These are phyloP conservation scores for Ajuga reptans DNA, from an alignment of 305 asterid species.

Conservation along the genomic window DNA sequence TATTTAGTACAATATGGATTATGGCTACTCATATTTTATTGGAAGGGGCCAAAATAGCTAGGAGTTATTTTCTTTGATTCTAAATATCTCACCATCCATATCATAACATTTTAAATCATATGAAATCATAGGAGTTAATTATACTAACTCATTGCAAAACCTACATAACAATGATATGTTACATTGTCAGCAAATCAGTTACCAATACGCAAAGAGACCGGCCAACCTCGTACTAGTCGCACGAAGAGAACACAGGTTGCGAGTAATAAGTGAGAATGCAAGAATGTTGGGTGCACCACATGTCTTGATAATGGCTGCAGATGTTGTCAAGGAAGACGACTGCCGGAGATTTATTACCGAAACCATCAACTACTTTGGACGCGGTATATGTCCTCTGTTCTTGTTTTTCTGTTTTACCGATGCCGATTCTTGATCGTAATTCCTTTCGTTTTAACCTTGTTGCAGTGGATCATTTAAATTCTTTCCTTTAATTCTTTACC, in stretches of 20 bases:
- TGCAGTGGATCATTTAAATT: slow-evolving; percentile 91
- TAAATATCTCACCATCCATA: too few species aligned
- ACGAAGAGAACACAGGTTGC: slow-evolving; percentile 64
- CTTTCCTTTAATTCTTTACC: too few species aligned
- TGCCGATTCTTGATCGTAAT: neutral
- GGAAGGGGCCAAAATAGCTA: too few species aligned
- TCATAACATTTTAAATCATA: too few species aligned
- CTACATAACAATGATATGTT: neutral
- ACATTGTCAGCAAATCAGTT: slow-evolving; percentile 66
- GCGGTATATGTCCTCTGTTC: slow-evolving; percentile 28
- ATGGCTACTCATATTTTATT: too few species aligned
- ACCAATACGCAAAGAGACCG: slow-evolving; percentile 74
- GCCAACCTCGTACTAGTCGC: slow-evolving; percentile 81
- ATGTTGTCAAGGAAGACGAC: slow-evolving; percentile 91
- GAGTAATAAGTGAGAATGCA: slow-evolving; percentile 74
- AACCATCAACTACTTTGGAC: slow-evolving; percentile 53
- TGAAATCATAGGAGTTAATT: too few species aligned
- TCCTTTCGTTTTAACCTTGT: neutral
- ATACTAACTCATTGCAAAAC: neutral
- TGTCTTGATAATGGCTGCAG: slow-evolving; percentile 79
- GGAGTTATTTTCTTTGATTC: too few species aligned
- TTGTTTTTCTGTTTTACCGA: too few species aligned
- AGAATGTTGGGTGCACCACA: slow-evolving; percentile 49
- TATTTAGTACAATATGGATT: too few species aligned
- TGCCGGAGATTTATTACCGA: slow-evolving; percentile 71